Base-by-base conservation (phyloP, 305 asterid genomes). In the Rubia peregrina region DNA sequence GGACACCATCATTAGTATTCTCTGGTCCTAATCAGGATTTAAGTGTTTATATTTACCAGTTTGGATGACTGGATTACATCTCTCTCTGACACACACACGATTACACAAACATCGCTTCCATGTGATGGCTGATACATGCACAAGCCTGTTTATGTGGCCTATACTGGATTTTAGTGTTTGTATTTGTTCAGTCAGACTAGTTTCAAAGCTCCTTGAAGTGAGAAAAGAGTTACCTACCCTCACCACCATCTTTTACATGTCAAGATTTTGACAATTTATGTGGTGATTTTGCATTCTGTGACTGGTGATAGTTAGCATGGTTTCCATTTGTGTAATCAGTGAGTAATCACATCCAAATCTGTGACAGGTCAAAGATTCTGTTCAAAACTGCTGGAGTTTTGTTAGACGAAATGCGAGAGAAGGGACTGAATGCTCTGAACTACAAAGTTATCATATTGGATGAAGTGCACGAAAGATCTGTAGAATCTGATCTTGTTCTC, bases 401-500 rank as follows among this genome's bases (percentile, higher is more conserved):
- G 84, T 78, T 94, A 85, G 98, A 94, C 77, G 98, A 94, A 89
- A 91, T 94, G 93, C 89, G 85, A 71, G 98, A 94, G 79, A 94
- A 81, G 83, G 98, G 97, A 26, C 48, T 85, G 76, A 87, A 87
- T 63, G 96, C 98, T 36, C 92, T 91, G 65, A 91, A 83, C 46
- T 94, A 89, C 90, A 94, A 91, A 84, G 97, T 89, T 74, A 87
- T 94, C 73, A 85, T 94, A 79, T 95, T 94, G 60, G 98, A 94
- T 76, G 98, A 94, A 86, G 97, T 94, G 71, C 98, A 94, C 76
- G 98, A 94, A 89, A 88, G 97, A 87, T 91, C 98, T 64, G 96
- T 88, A 76, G 97, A 94, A 86, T 94, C 97, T 6, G 98, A 94
- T 82, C 96, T 94, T 73, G 91, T 89, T 78, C 98, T 94, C 82